Evolutionary conservation across 2,329 filamentous ascomycete genomes (phyloP), one percentile per base, ranked within the genome.

Genomic region (Aspergillus brunneoviolaceus): DNA sequence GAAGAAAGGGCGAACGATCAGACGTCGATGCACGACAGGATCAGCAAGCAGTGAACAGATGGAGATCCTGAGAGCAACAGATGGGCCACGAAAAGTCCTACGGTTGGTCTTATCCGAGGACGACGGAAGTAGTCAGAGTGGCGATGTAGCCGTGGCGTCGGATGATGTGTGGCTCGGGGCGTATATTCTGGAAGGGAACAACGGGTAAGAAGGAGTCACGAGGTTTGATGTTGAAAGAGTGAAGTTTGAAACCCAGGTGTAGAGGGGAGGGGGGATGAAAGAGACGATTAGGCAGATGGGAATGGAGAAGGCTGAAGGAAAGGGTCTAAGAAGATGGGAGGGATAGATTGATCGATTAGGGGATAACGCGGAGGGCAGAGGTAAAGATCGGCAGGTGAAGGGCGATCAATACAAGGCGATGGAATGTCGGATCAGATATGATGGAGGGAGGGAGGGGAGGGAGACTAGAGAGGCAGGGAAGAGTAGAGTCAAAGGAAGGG

Each of bases 341-440:
- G 52, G 59, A 62, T 51, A 61, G 49, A 60, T 60, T 50, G 55
- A 59, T 53, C 31, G 45, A 51, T 51, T 47, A 50, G 29, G 48
- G 31, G 54, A 56, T 47, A 50, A 42, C 42, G 53, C 42, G 47
- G 49, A 48, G 45, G 55, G 55, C 45, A 51, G 55, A 45, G 42
- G 59, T 47, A 60, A 57, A 39, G 62, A 65, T 67, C 63, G 62
- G 60, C 64, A 58, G 58, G 23, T 50, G 58, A 39, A 51, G 57
- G 60, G 42, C 57, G 59, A 64, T 64, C 64, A 64, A 62, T 60
- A 19, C 58, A 57, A 57, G 25, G 47, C 42, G 51, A 60, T 52
- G 48, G 58, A 62, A 49, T 49, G 58, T 65, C 63, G 63, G 65
- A 67, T 67, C 64, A 67, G 65, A 67, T 67, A 67, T 64, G 63